Conservation (phyloP, 768 basidiomycete genomes). For the Coprinellus micaceus region DNA sequence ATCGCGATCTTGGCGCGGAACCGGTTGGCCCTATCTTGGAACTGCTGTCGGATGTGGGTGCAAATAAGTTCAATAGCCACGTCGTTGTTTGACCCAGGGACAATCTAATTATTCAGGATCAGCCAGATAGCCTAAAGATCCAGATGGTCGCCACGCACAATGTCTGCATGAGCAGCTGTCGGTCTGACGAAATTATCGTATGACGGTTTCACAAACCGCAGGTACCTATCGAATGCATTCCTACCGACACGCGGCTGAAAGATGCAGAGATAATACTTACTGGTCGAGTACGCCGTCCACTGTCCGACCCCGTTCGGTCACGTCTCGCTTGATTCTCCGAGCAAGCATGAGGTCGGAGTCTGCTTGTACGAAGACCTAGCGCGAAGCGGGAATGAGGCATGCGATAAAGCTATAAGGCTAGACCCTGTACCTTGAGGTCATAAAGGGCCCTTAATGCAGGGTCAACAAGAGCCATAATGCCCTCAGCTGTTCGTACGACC, state of each 20-base stretch:
- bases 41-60: conserved; percentile 82
- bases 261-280: conserved; percentile 35
- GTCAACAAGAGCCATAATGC: conserved; percentile 88
- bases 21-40: conserved; percentile 70
- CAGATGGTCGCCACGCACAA: conserved; percentile 45
- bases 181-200: conserved; percentile 94
- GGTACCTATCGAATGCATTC: conserved; percentile 55
- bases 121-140: not conserved
- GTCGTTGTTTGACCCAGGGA: conserved; percentile 87
- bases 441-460: conserved; percentile 74
- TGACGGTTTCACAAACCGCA: conserved; percentile 92
- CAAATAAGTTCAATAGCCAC: conserved; percentile 93
- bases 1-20: conserved; percentile 74
- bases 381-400: not conserved
- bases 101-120: conserved; percentile 65
- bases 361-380: conserved; percentile 82
- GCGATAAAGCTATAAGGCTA: conserved; percentile 10
- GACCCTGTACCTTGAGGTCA: conserved; percentile 95
- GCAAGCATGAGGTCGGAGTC: conserved; percentile 98
- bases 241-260: not conserved
- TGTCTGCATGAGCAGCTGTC: conserved; percentile 82
- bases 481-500: conserved; percentile 73
- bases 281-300: conserved; percentile 89
- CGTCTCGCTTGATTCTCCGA: conserved; percentile 82
- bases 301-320: conserved; percentile 80